Base-by-base conservation (phyloP, 768 basidiomycete genomes). In the Lyophyllum decastes region DNA sequence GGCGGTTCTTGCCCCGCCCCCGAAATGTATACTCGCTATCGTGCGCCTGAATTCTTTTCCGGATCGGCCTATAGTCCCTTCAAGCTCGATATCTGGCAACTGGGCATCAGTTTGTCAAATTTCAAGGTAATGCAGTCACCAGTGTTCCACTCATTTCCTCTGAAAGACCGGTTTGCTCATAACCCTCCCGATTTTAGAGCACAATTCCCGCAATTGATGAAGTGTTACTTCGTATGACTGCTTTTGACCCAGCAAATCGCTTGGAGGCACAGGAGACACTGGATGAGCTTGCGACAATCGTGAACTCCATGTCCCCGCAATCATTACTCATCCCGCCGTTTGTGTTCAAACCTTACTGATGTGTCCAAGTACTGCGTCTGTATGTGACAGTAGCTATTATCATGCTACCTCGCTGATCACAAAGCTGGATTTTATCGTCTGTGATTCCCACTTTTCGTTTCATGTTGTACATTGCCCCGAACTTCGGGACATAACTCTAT, bases 21-120 rank as follows among this genome's bases (percentile, higher is more conserved):
- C n/a, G 61, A 59, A 22, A 63, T 38, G 35, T 72, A 73, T 56
- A 6, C 17, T 4, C 64, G 69, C 4, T 62, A 58, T 1, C 41
- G 46, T 22, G 62, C 70, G 4, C 69, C 68, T 11, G 71, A 73
- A 45, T 54, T 70, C 1, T 24, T 52, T 9, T 51, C 35, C 10
- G 44, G 44, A n/a, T 47, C 51, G 27, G 41, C 49, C 21, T 55
- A 50, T 45, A 35, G 38, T 38, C 58, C 54, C 7, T 55, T 59
- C 49, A 59, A 59, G 38, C 49, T 50, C 1, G 53, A 54, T 33
- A 50, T 60, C 44, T 53, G 43, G 46, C 55, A 60, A 51, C 25
- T 60, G 34, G 50, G 45, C 26, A 49, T 11, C 6, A 60, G 50
- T 43, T 12, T 56, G 16, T 40, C 16, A 19, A 33, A 49, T 22